These are phyloP conservation scores for Stropharia rugosoannulata DNA, from an alignment of 768 basidiomycete genomes.

Conservation along the genomic window DNA sequence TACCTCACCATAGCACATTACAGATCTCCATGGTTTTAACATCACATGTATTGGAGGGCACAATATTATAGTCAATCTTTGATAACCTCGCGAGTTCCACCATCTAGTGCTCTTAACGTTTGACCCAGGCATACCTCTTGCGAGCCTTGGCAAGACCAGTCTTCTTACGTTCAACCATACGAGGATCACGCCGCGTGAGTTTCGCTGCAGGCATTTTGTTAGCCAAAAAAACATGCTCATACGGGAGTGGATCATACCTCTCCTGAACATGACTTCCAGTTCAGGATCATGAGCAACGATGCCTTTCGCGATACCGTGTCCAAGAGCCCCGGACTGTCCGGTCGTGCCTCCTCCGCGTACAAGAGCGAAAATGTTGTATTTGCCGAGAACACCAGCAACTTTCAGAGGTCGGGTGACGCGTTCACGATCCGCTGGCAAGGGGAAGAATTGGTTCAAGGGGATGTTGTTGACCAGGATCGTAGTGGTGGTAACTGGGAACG, in stretches of 20 bases:
- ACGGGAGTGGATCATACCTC: constrained; percentile 49
- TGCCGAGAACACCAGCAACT: constrained; percentile 79
- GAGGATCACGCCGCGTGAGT: constrained; percentile 86
- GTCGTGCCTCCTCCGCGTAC: constrained; percentile 87
- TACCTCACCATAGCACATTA: constrained; percentile 14
- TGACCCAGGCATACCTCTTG: constrained; percentile 96
- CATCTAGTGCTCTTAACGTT: constrained; percentile 54
- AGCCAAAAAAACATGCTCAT: constrained; percentile 6
- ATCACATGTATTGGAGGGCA: constrained; percentile 14
- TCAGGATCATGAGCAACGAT: constrained; percentile 71
- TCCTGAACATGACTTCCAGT: constrained; percentile 61
- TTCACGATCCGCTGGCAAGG: constrained; percentile 73
- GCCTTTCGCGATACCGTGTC: constrained; percentile 74
- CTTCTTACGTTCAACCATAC: constrained; percentile 99
- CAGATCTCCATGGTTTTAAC: constrained; percentile 14
- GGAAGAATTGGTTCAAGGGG: constrained; percentile 79
- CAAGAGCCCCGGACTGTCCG: constrained; percentile 88
- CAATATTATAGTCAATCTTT: constrained; percentile 20
- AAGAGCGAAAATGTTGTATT: constrained; percentile 76
- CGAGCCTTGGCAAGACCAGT: constrained; percentile 90
- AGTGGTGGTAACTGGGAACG: constrained; percentile 43
- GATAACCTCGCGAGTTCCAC: not conserved
- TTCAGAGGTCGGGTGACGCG: constrained; percentile 81
- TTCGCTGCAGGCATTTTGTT: constrained; percentile 53
- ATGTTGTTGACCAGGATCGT: constrained; percentile 84